Evolutionary conservation across 768 basidiomycete species (phyloP).

Genomic region (Astraeus odoratus): DNA sequence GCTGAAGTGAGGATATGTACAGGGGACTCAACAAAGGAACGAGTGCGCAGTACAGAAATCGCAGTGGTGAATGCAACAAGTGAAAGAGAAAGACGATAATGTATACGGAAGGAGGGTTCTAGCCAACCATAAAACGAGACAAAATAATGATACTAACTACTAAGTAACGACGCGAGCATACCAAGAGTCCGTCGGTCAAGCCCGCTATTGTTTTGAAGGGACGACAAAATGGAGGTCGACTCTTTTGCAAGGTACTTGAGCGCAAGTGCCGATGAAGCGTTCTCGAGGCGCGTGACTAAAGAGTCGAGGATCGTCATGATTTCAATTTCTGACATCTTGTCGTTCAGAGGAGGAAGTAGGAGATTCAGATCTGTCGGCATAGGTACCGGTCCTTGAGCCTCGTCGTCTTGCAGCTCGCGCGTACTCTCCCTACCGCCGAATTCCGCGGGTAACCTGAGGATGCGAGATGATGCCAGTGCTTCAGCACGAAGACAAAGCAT

Average conservation of each 20-base stretch:
- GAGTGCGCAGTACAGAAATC: no score
- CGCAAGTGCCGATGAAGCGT: constrained; percentile 42
- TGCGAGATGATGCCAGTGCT: constrained; percentile 55
- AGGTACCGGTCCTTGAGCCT: constrained; percentile 33
- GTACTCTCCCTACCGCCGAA: constrained; percentile 35
- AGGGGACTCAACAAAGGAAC: no score
- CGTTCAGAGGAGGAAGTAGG: constrained; percentile 61
- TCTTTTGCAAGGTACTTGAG: constrained; percentile 8
- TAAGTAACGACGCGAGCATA: constrained; percentile 31
- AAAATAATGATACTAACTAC: constrained; percentile 10
- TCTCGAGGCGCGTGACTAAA: constrained; percentile 68
- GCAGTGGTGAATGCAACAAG: neutral
- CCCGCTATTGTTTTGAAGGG: constrained; percentile 30
- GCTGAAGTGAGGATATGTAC: no score
- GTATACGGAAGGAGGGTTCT: neutral
- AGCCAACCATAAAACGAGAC: neutral
- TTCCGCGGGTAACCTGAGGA: constrained; percentile 44
- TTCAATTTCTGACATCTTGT: constrained; percentile 66
- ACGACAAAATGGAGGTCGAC: constrained; percentile 26
- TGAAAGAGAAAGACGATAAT: neutral
- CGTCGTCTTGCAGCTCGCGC: constrained; percentile 16
- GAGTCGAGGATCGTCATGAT: constrained; percentile 72
- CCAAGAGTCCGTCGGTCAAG: constrained; percentile 46
- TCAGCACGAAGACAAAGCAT: constrained; percentile 74
- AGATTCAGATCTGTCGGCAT: constrained; percentile 54